A percentile compares a stretch with the other conserved stretches of the same genome.
Evolutionary conservation across 2,329 filamentous ascomycete species (phyloP).

Genomic region (Colletotrichum sp.): DNA sequence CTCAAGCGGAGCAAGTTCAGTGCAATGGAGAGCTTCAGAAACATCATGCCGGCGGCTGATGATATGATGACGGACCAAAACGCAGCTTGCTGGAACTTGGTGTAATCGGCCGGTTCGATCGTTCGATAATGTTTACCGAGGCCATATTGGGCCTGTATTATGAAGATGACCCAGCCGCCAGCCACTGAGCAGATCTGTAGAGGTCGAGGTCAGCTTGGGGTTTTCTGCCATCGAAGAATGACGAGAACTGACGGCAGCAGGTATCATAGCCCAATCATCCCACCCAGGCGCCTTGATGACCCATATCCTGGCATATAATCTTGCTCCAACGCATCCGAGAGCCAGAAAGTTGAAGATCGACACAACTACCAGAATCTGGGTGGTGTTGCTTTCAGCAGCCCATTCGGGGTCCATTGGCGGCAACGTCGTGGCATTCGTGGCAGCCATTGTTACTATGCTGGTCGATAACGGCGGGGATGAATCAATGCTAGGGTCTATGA

Average conservation of each 20-base stretch:
- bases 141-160: slow-evolving; percentile 48
- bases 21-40: slow-evolving; percentile 28
- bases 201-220: neutral
- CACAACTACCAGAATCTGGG: slow-evolving; percentile 24
- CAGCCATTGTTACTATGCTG: neutral
- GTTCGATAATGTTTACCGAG: slow-evolving; percentile 49
- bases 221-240: no score
- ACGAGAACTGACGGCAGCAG: slow-evolving; percentile 19
- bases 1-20: slow-evolving; percentile 25
- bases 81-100: slow-evolving; percentile 41
- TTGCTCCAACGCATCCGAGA: neutral
- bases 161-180: slow-evolving; percentile 39
- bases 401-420: slow-evolving; percentile 12
- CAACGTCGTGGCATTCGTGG: neutral
- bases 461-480: neutral
- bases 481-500: neutral
- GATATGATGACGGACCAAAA: slow-evolving; percentile 45
- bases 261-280: slow-evolving; percentile 26
- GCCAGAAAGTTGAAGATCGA: slow-evolving; percentile 5
- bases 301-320: neutral
- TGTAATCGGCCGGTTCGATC: slow-evolving; percentile 35
- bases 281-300: neutral
- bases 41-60: slow-evolving; percentile 34
- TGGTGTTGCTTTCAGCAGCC: slow-evolving; percentile 29
- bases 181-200: slow-evolving; percentile 30